Base-by-base conservation (phyloP, 1,284 basidiomycete genomes). In the Ceraceosorus guamensis region DNA sequence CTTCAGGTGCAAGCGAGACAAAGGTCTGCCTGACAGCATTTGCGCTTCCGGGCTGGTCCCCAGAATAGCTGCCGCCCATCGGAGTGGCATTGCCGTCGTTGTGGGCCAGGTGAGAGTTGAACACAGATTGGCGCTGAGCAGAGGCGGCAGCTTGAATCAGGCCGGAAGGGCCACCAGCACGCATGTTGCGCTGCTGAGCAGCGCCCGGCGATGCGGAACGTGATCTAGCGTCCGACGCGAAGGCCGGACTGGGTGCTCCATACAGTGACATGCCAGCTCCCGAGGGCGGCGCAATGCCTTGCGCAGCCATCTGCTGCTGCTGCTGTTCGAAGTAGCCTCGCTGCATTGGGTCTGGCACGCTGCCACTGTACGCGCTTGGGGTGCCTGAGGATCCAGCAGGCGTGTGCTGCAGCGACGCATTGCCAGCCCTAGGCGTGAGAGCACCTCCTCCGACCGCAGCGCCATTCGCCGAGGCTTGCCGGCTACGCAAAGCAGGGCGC, bases 21-120 rank as follows among this genome's bases (percentile, higher is more conserved):
- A 76, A 72, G 1, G 73, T 75, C 52, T 66, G 54, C 16, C 68
- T 67, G 6, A 18, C 44, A n/a, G n/a, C n/a, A n/a, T n/a, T n/a
- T n/a, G n/a, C n/a, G n/a, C n/a, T n/a, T n/a, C n/a, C n/a, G n/a
- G n/a, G n/a, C n/a, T n/a, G n/a, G n/a, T 50, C 48, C 6, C 48
- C 7, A 10, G 48, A 50, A 18, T 7, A 13, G 6, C 33, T 50
- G 32, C 24, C 41, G 8, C 33, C 35, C 48, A 8, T 5, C 8
- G 7, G 8, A 8, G n/a, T 46, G 43, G 60, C 63, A 35, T 60
- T 58, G 30, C 53, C 58, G 8, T 54, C 41, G 14, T 56, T 52
- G 30, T 59, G 54, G 18, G 57, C 58, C 6, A 70, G 59, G 44
- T 70, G 69, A 35, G 32, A 60, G 53, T 61, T 70, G 59, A 70